phyloP scores from a whole-genome alignment of 73 alveolate genomes.

The Durusdinium trenchii region DNA sequence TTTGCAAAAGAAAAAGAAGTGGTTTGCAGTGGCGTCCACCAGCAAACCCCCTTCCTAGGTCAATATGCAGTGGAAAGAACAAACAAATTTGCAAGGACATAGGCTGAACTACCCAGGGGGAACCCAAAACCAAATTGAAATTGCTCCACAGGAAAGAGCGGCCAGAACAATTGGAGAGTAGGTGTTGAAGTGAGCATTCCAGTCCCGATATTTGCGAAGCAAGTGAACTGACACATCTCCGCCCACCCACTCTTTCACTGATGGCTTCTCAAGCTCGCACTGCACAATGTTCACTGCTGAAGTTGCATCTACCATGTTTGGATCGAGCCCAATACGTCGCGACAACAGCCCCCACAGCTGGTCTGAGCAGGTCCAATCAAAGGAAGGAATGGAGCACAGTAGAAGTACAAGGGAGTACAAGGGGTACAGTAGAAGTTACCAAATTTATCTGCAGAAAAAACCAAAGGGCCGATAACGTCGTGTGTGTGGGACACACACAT shows the following conservation, averaged over 20 bases:
- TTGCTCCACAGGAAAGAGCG: too few relatives aligned
- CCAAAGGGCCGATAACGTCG: not conserved
- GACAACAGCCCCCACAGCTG: conserved; percentile 43
- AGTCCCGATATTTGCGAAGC: not conserved
- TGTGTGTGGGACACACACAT: conserved; percentile 8
- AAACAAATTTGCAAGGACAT: not conserved
- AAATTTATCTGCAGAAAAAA: too few relatives aligned
- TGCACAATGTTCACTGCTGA: not conserved
- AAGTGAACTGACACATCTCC: not conserved
- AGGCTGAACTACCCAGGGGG: too few relatives aligned
- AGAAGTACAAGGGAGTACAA: too few relatives aligned
- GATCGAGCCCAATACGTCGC: not conserved
- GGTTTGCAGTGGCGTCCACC: not conserved
- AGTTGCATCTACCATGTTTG: not conserved
- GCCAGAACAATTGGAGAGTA: not conserved
- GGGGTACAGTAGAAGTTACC: not conserved
- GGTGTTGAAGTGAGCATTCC: not conserved
- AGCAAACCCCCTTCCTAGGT: conserved; percentile 17
- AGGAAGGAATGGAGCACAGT: not conserved
- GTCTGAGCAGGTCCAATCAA: not conserved
- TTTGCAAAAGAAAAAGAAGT: conserved; percentile 30
- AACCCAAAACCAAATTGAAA: too few relatives aligned
- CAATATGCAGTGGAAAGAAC: too few relatives aligned
- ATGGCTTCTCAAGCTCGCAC: not conserved
- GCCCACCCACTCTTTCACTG: not conserved